Percentiles rank a stretch among this genome's conserved stretches.
Conservation (phyloP, 768 basidiomycete species). For the Psilocybe cyanescens region DNA sequence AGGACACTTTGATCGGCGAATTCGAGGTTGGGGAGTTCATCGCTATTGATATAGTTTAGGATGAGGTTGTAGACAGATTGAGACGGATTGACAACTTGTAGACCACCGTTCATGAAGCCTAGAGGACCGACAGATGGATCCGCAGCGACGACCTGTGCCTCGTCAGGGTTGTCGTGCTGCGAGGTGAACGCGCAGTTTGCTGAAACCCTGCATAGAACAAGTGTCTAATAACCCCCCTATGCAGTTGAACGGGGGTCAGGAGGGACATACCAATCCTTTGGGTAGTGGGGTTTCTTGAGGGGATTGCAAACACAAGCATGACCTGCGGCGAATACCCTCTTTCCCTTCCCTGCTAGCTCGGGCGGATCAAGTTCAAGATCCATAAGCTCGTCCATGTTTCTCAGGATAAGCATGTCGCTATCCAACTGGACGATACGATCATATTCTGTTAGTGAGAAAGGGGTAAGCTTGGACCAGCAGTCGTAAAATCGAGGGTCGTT, state of each 20-base stretch:
- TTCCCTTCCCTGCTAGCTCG: slow-evolving; percentile 1
- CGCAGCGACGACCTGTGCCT: slow-evolving; percentile 3
- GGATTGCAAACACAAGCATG: slow-evolving; percentile 11
- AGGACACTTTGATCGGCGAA: slow-evolving; percentile 11
- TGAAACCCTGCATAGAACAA: not conserved
- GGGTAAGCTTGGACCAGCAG: slow-evolving; percentile 12
- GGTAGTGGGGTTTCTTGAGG: slow-evolving; percentile 9
- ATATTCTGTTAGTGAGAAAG: slow-evolving; percentile 10
- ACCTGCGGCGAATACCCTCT: slow-evolving; percentile 9
- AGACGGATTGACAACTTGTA: slow-evolving; percentile 10
- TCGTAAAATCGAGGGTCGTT: slow-evolving; percentile 11
- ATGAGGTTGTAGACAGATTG: slow-evolving; percentile 5
- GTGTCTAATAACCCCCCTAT: not conserved
- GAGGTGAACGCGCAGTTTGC: slow-evolving; percentile 7
- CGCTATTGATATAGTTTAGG: slow-evolving; percentile 9
- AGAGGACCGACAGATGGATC: slow-evolving; percentile 7
- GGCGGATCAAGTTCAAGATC: slow-evolving; percentile 11
- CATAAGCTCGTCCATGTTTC: slow-evolving; percentile 9
- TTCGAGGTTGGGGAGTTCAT: not conserved
- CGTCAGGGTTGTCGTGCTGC: slow-evolving; percentile 7
- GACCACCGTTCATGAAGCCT: slow-evolving; percentile 9
- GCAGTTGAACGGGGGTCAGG: not conserved
- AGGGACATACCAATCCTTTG: slow-evolving; percentile 8
- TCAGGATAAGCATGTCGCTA: slow-evolving; percentile 10
- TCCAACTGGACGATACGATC: slow-evolving; percentile 10